Conservation (phyloP, 345 rosid genomes). For the Gossypium australe region DNA sequence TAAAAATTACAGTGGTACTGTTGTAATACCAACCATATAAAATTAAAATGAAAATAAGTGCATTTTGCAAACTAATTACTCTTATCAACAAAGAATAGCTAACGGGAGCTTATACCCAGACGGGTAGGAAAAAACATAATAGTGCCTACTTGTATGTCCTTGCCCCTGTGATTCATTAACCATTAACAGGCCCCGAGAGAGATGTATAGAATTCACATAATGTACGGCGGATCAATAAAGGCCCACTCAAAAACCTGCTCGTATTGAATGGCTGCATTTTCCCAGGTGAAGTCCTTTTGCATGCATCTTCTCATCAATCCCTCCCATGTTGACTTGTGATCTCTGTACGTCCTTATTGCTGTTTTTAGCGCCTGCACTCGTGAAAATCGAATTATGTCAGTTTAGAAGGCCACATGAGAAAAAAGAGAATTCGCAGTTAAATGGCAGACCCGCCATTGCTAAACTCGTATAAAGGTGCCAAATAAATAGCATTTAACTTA, state of each 20-base stretch:
- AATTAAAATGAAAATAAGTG: neutral
- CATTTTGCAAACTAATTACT: neutral
- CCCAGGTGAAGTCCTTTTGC: constrained; percentile 68
- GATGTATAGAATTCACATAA: constrained; percentile 23
- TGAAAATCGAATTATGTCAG: neutral
- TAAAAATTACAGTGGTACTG: neutral
- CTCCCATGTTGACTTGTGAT: constrained; percentile 65
- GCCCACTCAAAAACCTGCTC: constrained; percentile 90
- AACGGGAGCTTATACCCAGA: neutral
- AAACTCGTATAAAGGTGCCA: neutral
- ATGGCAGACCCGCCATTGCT: too few relatives aligned
- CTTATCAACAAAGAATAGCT: neutral
- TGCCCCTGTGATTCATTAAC: neutral
- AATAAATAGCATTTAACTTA: constrained; percentile 28
- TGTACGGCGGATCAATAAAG: constrained; percentile 64
- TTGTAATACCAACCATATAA: neutral
- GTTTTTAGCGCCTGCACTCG: constrained; percentile 50
- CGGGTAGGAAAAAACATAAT: neutral
- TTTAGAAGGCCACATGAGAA: neutral
- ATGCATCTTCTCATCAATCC: constrained; percentile 81
- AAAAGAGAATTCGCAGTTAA: too few relatives aligned
- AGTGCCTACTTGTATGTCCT: neutral
- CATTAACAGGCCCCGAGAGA: neutral
- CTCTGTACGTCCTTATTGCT: constrained; percentile 66
- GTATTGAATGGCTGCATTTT: constrained; percentile 77